Percentiles rank a stretch among this genome's conserved stretches.
Evolutionary conservation across 2,329 filamentous ascomycete genomes (phyloP).

Genomic region (Mycosphaerelloides madeirae): DNA sequence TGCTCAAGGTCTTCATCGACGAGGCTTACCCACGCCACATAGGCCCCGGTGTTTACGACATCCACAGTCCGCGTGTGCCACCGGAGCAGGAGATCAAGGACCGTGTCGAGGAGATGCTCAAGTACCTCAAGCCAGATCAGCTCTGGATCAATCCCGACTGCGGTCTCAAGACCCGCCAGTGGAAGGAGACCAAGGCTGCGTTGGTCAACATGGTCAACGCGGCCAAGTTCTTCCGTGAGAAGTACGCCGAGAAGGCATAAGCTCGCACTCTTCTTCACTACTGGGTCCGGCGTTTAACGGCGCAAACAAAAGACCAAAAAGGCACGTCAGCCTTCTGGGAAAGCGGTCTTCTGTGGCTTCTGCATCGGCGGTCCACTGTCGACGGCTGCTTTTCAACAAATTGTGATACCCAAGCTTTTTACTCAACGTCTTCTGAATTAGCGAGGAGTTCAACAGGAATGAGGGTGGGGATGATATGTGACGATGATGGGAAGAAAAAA

Average conservation of each 20-base stretch:
- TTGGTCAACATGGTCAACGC: constrained; percentile 96
- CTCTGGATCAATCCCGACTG: constrained; percentile 99
- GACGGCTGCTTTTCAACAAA: constrained; percentile 23
- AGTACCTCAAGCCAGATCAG: constrained; percentile 93
- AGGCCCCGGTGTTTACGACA: constrained; percentile 94
- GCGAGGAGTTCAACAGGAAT: constrained; percentile 30
- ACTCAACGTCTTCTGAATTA: constrained; percentile 24
- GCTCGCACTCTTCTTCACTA: not conserved
- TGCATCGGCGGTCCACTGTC: no score
- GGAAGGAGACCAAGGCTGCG: constrained; percentile 97
- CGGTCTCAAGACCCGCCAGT: constrained; percentile 97
- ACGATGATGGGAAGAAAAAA: constrained; percentile 19
- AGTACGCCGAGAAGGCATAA: constrained; percentile 11
- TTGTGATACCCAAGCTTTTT: constrained; percentile 29
- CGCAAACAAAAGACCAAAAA: not conserved
- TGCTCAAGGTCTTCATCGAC: constrained; percentile 97
- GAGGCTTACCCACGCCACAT: constrained; percentile 97
- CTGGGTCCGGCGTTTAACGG: not conserved
- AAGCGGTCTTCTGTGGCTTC: not conserved
- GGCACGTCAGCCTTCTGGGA: not conserved
- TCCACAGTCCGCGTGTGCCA: constrained; percentile 97
- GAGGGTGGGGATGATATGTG: constrained; percentile 6
- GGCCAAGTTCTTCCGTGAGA: constrained; percentile 84
- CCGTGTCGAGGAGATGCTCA: constrained; percentile 95
- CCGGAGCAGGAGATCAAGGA: constrained; percentile 97